Base-by-base conservation (phyloP, 306 rosid species). In the Gleditsia sinensis region DNA sequence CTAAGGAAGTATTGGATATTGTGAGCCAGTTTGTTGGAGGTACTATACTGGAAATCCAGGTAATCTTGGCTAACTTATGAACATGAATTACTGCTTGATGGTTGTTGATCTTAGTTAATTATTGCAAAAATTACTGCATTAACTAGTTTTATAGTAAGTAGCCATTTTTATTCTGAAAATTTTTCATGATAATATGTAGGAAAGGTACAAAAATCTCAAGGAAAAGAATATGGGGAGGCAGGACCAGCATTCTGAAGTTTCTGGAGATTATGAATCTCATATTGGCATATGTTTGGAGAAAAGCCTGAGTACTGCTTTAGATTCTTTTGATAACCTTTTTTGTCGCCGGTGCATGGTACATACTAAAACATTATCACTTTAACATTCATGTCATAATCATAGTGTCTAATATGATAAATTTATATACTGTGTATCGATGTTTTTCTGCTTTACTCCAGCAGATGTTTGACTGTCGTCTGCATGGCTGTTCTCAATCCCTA, bases 261-360 rank as follows among this genome's bases (percentile, higher is more conserved):
- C 78, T 71, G 83, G 84, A 76, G 80, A 79, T 55, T 55, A 53
- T 69, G 86, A 76, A 60, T 81, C 83, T 50, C 60, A 37, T 75
- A 77, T 73, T 64, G 88, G 89, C 83, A 80, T 88, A 76, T 84
- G 78, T 77, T 82, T 83, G 69, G 88, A 88, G 85, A 90, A 91
- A 87, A 91, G 86, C 83, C 90, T 94, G 28, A 75, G 87, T 71
- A 84, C 92, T 33, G 91, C 96, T 50, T 82, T 94, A 83, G 98
- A 94, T 90, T 94, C 98, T 81, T 90, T 94, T 34, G 98, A 91
- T 77, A 94, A 91, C 80, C 97, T 94, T 80, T 94, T 94, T 71
- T 94, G 97, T 77, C 94, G 97, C 27, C 96, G 96, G 57, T 94
- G 98, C 87, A 86, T 89, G 96, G 98, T 94, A 81, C 45, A 77